phyloP scores from a whole-genome alignment of 2,329 filamentous ascomycete genomes.

The Aureobasidium leucospermi region DNA sequence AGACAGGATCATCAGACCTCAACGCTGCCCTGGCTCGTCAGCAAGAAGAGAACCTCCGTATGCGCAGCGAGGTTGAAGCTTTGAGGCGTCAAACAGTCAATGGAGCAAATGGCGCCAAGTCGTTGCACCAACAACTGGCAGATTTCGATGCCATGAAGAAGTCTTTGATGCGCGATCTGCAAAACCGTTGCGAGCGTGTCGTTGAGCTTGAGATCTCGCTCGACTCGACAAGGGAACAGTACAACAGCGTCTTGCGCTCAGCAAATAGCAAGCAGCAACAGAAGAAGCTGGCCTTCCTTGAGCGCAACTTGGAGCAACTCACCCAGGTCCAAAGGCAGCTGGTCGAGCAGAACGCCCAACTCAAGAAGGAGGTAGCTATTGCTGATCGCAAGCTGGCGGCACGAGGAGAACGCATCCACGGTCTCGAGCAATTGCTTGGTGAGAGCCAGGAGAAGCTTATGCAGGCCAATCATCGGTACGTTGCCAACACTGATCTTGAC shows the following conservation, averaged over 20 bases:
- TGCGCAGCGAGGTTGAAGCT: conserved; percentile 74
- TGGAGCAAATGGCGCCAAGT: conserved; percentile 61
- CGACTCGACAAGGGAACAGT: conserved; percentile 95
- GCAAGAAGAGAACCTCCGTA: conserved; percentile 71
- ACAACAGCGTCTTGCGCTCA: conserved; percentile 94
- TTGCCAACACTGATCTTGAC: conserved; percentile 19
- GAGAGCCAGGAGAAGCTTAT: conserved; percentile 98
- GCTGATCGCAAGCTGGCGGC: conserved; percentile 96
- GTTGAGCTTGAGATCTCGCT: conserved; percentile 97
- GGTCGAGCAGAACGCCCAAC: conserved; percentile 90
- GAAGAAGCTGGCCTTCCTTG: conserved; percentile 99
- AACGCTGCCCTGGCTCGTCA: conserved; percentile 69
- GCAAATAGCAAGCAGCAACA: conserved; percentile 98
- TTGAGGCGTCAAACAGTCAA: conserved; percentile 65
- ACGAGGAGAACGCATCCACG: conserved; percentile 92
- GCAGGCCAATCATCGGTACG: conserved; percentile 92
- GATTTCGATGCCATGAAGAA: conserved; percentile 99
- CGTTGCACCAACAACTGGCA: conserved; percentile 92
- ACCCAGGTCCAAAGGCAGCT: conserved; percentile 96
- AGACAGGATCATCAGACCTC: conserved; percentile 59
- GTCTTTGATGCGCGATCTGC: conserved; percentile 94
- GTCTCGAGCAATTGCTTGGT: conserved; percentile 82
- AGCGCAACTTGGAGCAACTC: conserved; percentile 94
- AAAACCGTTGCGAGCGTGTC: conserved; percentile 93
- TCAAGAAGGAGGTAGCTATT: conserved; percentile 99